A percentile compares a stretch with the other conserved stretches of the same genome.
Conservation (phyloP, 164 flowering plant genomes). For the Piper betle region DNA sequence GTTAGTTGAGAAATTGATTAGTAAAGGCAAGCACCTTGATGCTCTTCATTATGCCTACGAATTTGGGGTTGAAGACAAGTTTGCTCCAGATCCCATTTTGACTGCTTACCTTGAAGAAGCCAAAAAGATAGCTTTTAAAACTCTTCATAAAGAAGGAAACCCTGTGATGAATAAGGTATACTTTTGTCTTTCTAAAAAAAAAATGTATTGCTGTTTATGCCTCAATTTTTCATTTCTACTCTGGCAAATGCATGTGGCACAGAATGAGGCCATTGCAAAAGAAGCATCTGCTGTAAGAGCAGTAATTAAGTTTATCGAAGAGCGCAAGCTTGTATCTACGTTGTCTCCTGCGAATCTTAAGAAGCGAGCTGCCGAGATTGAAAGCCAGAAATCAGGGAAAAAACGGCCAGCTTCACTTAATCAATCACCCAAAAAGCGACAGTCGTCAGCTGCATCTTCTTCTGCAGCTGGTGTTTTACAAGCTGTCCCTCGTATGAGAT, state of each 20-base stretch:
- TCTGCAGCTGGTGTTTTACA: constrained; percentile 6
- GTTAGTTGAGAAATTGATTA: constrained; percentile 40
- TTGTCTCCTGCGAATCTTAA: constrained; percentile 27
- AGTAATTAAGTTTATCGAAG: constrained; percentile 39
- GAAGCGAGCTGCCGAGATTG: constrained; percentile 37
- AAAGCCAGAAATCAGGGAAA: constrained; percentile 30
- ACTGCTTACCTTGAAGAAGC: constrained; percentile 28
- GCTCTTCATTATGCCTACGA: constrained; percentile 51
- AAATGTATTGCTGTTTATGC: neutral
- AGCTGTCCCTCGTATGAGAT: neutral
- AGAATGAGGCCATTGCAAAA: constrained; percentile 47
- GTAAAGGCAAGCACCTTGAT: constrained; percentile 33
- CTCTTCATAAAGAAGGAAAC: constrained; percentile 25
- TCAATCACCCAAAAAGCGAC: constrained; percentile 17
- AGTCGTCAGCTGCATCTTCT: constrained; percentile 10
- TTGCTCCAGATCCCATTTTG: constrained; percentile 51
- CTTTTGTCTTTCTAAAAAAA: neutral
- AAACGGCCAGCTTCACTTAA: constrained; percentile 20
- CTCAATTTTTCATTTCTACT: neutral
- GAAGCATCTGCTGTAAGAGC: constrained; percentile 36
- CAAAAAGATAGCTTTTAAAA: constrained; percentile 26
- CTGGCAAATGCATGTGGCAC: constrained; percentile 6
- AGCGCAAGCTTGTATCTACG: constrained; percentile 40
- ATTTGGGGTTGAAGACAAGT: constrained; percentile 42
- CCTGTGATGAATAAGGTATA: constrained; percentile 27